Evolutionary conservation across 1,284 basidiomycete genomes (phyloP).

Genomic region (Cutaneotrichosporon cutaneum): DNA sequence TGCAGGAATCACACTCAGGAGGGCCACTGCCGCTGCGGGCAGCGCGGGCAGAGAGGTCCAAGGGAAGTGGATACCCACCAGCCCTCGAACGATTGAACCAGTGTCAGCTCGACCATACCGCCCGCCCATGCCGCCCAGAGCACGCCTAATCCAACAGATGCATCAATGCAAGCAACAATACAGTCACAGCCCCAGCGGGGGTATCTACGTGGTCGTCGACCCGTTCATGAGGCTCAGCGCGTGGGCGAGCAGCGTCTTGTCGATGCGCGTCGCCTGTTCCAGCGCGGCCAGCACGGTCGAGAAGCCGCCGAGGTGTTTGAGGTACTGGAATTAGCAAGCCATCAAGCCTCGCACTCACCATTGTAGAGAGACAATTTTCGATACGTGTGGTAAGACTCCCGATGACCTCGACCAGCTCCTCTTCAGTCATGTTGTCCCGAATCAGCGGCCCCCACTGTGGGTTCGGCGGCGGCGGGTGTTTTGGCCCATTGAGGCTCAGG

Average conservation of each 20-base stretch:
- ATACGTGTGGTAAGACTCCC: constrained; percentile 73
- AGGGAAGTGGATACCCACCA: too few species aligned
- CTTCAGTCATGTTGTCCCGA: constrained; percentile 69
- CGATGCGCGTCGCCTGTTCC: constrained; percentile 46
- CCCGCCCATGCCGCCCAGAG: too few species aligned
- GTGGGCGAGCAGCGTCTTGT: constrained; percentile 39
- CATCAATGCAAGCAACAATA: constrained; percentile 1
- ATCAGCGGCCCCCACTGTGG: constrained; percentile 62
- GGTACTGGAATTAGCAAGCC: constrained; percentile 30
- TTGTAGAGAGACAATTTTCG: constrained; percentile 70
- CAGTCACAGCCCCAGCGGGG: not conserved
- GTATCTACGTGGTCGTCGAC: not conserved
- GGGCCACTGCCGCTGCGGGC: too few species aligned
- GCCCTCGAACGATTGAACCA: too few species aligned
- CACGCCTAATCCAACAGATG: not conserved
- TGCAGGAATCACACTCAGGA: too few species aligned
- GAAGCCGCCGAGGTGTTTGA: constrained; percentile 53
- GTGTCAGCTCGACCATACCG: too few species aligned
- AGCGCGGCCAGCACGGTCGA: constrained; percentile 50
- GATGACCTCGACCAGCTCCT: constrained; percentile 70
- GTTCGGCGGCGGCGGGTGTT: constrained; percentile 17
- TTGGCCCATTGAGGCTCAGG: not conserved
- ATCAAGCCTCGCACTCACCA: constrained; percentile 50
- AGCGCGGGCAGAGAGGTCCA: too few species aligned
- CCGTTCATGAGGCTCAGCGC: constrained; percentile 44